These are phyloP conservation scores for Pyronema domesticum DNA, from an alignment of 495 filamentous ascomycete species.

Conservation along the genomic window DNA sequence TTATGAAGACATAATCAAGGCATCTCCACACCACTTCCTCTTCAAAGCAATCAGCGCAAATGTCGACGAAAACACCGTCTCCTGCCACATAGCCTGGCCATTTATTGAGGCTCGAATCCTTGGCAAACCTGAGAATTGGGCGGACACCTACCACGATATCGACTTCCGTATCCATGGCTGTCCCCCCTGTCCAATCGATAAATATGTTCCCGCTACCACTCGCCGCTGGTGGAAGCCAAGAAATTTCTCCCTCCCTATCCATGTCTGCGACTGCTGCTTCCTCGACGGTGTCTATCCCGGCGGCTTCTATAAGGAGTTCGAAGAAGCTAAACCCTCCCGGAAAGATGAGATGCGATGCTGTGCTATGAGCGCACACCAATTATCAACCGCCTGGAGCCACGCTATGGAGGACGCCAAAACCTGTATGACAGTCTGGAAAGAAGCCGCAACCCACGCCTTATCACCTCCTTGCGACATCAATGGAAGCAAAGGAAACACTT, in stretches of 20 bases:
- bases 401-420: background rate
- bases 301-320: background rate
- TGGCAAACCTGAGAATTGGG: background rate
- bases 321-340: background rate
- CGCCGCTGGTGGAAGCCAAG: constrained; percentile 2
- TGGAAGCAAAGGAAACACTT: background rate
- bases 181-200: background rate
- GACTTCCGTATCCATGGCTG: background rate
- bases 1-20: constrained; percentile 4
- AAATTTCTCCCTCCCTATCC: background rate
- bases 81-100: constrained; percentile 2
- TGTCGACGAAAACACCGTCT: background rate
- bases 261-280: constrained; percentile 5
- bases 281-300: constrained; percentile 1
- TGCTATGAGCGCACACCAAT: background rate
- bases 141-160: background rate
- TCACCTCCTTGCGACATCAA: background rate
- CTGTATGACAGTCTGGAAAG: background rate
- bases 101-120: constrained; percentile 1
- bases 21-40: background rate
- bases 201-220: background rate
- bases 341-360: background rate
- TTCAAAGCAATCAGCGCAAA: background rate
- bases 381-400: constrained; percentile 1
- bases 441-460: background rate